A percentile compares a stretch with the other conserved stretches of the same genome.
phyloP scores from a whole-genome alignment of 257 asterid species.

The Nicotiana tabacum region DNA sequence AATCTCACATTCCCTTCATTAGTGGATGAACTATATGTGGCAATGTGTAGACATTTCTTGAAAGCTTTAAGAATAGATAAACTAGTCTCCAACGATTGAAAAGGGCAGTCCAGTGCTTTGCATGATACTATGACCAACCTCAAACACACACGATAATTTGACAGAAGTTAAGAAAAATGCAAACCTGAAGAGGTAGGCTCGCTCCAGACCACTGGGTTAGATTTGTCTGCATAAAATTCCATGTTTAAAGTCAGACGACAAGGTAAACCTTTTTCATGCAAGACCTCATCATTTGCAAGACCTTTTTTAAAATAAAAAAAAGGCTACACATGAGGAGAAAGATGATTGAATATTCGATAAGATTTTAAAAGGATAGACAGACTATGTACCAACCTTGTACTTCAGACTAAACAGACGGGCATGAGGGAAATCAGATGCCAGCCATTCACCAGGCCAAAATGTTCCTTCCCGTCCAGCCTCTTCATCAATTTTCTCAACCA shows the following conservation, averaged over 20 bases:
- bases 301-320: neutral
- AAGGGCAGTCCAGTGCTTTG: neutral
- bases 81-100: neutral
- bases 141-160: neutral
- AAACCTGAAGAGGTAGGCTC: constrained; percentile 97
- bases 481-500: constrained; percentile 97
- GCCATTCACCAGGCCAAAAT: constrained; percentile 99
- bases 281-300: neutral
- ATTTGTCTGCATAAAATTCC: constrained; percentile 66
- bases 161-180: constrained; percentile 11
- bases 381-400: constrained; percentile 63
- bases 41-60: neutral
- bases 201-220: constrained; percentile 99
- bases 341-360: neutral
- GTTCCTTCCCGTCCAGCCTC: constrained; percentile 98
- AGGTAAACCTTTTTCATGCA: neutral
- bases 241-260: neutral
- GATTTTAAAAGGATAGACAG: neutral
- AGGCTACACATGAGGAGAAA: neutral
- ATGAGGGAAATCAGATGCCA: constrained; percentile 84
- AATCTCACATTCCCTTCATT: neutral
- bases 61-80: neutral
- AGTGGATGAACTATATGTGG: neutral
- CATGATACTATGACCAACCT: neutral
- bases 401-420: constrained; percentile 91